Conservation (phyloP, 2,329 filamentous ascomycete species). For the Aspergillus viridinutans region DNA sequence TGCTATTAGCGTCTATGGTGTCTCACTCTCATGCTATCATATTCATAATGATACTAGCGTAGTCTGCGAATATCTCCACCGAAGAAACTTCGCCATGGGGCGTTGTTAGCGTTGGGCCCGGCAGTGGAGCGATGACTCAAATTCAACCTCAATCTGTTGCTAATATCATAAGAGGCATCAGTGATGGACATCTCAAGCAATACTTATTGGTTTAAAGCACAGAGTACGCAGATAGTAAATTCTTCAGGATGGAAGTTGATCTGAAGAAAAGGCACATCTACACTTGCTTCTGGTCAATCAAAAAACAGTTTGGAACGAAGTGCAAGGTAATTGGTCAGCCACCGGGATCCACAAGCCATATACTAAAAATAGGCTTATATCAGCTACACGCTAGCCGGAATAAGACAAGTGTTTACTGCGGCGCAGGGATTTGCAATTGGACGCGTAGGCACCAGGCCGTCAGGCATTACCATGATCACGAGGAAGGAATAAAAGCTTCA, state of each 20-base stretch:
- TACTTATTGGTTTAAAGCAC: constrained; percentile 23
- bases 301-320: neutral
- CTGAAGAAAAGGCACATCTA: neutral
- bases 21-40: too few relatives aligned
- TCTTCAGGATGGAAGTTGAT: neutral
- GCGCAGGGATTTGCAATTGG: constrained; percentile 1
- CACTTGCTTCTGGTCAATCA: neutral
- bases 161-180: constrained; percentile 30
- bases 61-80: constrained; percentile 21
- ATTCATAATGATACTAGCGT: neutral
- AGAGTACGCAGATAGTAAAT: neutral
- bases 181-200: constrained; percentile 23
- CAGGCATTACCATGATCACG: constrained; percentile 4
- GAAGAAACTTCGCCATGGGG: constrained; percentile 30
- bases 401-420: constrained; percentile 15
- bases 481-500: constrained; percentile 1
- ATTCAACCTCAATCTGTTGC: constrained; percentile 26
- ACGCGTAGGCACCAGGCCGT: constrained; percentile 10
- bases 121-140: constrained; percentile 28
- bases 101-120: constrained; percentile 23
- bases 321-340: neutral
- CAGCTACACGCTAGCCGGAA: constrained; percentile 15
- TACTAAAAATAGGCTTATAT: constrained; percentile 18
- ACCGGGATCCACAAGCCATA: neutral
- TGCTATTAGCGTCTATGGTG: neutral